Evolutionary conservation across 1,284 basidiomycete genomes (phyloP), one percentile per base, ranked within the genome.

Genomic region (Ganoderma multipileum): DNA sequence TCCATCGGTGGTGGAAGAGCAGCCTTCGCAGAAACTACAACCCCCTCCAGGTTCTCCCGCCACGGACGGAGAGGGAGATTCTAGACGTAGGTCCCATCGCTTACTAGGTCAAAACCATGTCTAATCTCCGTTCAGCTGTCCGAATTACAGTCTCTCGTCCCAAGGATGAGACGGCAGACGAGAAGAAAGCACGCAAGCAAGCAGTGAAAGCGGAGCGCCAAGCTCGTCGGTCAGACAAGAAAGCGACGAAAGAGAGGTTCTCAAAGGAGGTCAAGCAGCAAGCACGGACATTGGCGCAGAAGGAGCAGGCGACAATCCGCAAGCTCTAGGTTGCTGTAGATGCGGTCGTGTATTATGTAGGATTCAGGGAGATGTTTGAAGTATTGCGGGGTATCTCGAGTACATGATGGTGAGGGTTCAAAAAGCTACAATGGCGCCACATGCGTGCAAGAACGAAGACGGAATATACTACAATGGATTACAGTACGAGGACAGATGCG

Each of bases 171-270:
- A 87, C 90, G 3, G 89, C 89, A 67, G 96, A 96, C 73, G 95
- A 95, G 58, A 95, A 95, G 80, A 95, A 91, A 76, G 89, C 90
- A 0, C 89, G 98, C 26, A 99, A 99, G 80, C 85, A 89, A n/a
- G 91, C 90, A 0, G 89, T 96, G 44, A 99, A 98, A 80, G 87
- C 86, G 9, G 93, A 95, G 72, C 87, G 93, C 69, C 91, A 93
- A 73, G 81, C 83, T 44, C 89, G 96, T 52, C 86, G 96, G 57
- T 83, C 80, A 16, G 92, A 95, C 77, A 98, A 97, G 83, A 97
- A 95, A 79, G 81, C 83, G 0, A 92, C 84, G 39, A 94, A 91
- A 75, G 90, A 94, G 70, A 84, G 90, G 65, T 98, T 95, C 77
- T 85, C 84, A 0, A 83, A 83, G 9, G 96, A 97, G 78, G 83